Evolutionary conservation across 257 asterid species (phyloP), one percentile per base, ranked within the genome.

Genomic region (Gynochthodes officinalis): DNA sequence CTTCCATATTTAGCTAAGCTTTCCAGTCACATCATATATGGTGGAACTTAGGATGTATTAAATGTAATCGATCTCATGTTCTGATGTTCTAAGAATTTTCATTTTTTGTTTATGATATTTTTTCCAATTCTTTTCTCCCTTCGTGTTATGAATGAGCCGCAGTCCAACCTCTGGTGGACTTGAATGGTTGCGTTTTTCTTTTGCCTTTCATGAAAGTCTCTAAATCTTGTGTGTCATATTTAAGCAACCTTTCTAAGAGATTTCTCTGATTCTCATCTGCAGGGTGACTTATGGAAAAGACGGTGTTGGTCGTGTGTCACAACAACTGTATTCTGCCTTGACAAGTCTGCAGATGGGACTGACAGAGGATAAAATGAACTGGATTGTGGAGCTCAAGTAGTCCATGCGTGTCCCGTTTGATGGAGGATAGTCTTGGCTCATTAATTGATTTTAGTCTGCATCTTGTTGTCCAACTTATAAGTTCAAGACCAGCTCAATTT

Each of bases 301-400:
- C 30, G 97, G 96, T 42, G 89, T 91, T 37, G 97, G 98, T 5
- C 84, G 82, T 0, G 95, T 94, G 68, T 87, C 98, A 11, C 89
- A 88, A 44, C 93, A 87, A 72, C 87, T 94, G 42, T 91, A 94
- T 73, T 87, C 97, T 21, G 82, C 96, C 16, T 87, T 94, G 39
- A 94, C 97, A 33, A 83, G 89, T 82, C 88, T 94, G 64, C 98
- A 94, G 67, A 91, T 89, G 96, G 98, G 98, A 78, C 84, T 91
- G 21, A 62, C 88, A 40, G 91, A 86, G 78, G 95, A 94, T 76
- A 83, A 85, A 74, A 84, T 91, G 97, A 86, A 84, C 46, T 94
- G 97, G 98, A 81, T 79, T 21, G 73, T 85, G 60, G 90, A 77
- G 84, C 88, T 93, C 35, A 88, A 91, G 80, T 88, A 89, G 79